Evolutionary conservation across 2,329 filamentous ascomycete genomes (phyloP).

Genomic region (Rugonectria rugulosa): DNA sequence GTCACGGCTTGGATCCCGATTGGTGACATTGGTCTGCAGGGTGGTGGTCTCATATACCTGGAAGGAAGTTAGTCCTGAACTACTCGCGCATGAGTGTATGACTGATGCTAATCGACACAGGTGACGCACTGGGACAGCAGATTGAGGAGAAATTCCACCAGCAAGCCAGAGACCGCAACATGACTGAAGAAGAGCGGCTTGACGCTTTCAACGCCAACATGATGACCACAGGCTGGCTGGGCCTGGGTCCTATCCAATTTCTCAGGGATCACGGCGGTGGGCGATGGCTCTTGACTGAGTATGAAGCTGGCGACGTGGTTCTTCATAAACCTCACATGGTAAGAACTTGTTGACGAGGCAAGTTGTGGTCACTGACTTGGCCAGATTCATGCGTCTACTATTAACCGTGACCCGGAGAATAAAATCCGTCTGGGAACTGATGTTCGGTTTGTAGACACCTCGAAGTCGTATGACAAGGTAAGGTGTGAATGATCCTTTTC

Average conservation of each 20-base stretch:
- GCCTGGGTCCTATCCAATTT: slow-evolving; percentile 54
- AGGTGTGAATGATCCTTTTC: background rate
- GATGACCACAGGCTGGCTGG: slow-evolving; percentile 62
- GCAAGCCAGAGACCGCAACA: slow-evolving; percentile 47
- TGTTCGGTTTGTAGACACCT: slow-evolving; percentile 25
- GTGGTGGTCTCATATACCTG: slow-evolving; percentile 23
- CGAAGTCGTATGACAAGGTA: slow-evolving; percentile 23
- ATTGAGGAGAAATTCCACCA: slow-evolving; percentile 20
- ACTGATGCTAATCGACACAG: too few relatives aligned
- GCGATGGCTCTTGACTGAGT: slow-evolving; percentile 47
- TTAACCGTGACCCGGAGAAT: slow-evolving; percentile 23
- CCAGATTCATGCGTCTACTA: slow-evolving; percentile 24
- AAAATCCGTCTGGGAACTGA: slow-evolving; percentile 23
- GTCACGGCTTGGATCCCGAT: slow-evolving; percentile 67
- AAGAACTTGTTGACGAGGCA: accelerated
- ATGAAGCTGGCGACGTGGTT: slow-evolving; percentile 51
- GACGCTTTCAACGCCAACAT: slow-evolving; percentile 66
- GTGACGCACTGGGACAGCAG: slow-evolving; percentile 13
- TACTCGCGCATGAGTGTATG: too few relatives aligned
- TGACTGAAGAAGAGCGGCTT: slow-evolving; percentile 60
- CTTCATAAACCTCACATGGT: slow-evolving; percentile 43
- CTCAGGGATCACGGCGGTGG: slow-evolving; percentile 34
- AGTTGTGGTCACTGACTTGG: background rate
- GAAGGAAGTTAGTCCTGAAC: slow-evolving; percentile 19
- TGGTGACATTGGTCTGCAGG: slow-evolving; percentile 47